Evolutionary conservation across 2,329 filamentous ascomycete genomes (phyloP).

Genomic region (Stagonosporopsis chrysanthemi): DNA sequence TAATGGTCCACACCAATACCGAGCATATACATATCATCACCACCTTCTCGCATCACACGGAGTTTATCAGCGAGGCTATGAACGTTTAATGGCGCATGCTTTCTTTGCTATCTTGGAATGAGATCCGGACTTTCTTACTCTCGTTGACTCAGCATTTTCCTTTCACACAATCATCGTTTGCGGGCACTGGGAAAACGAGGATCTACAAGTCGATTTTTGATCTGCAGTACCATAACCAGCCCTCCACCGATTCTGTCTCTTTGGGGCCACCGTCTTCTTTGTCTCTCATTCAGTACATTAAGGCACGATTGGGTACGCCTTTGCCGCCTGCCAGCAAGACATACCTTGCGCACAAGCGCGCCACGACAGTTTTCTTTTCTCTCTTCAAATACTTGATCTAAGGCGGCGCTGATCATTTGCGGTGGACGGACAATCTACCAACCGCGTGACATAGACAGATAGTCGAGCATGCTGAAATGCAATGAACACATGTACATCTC

Average conservation of each 20-base stretch:
- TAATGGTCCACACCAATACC: conserved; percentile 41
- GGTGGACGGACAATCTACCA: conserved; percentile 10
- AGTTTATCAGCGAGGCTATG: conserved; percentile 48
- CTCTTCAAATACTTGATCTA: conserved; percentile 19
- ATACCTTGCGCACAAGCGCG: conserved; percentile 12
- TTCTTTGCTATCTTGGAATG: conserved; percentile 35
- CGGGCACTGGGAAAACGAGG: conserved; percentile 36
- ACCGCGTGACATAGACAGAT: conserved; percentile 7
- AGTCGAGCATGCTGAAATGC: conserved; percentile 14
- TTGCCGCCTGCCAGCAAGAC: conserved; percentile 4
- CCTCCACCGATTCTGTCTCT: conserved; percentile 20
- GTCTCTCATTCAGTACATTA: conserved; percentile 27
- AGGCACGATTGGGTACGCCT: conserved; percentile 17
- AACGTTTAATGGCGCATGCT: conserved; percentile 49
- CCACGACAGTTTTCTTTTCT: conserved; percentile 15
- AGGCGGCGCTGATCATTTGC: conserved; percentile 15
- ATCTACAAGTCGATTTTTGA: conserved; percentile 30
- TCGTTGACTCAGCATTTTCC: conserved; percentile 37
- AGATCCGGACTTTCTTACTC: conserved; percentile 43
- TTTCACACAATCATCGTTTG: conserved; percentile 23
- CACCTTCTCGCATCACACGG: conserved; percentile 47
- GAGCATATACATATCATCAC: conserved; percentile 30
- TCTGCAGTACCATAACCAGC: conserved; percentile 40
- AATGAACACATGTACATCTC: conserved; percentile 17
- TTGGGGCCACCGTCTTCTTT: conserved; percentile 22